Evolutionary conservation across 495 filamentous ascomycete species (phyloP), one percentile per base, ranked within the genome.

Genomic region (Astrothelium macrocarpum): DNA sequence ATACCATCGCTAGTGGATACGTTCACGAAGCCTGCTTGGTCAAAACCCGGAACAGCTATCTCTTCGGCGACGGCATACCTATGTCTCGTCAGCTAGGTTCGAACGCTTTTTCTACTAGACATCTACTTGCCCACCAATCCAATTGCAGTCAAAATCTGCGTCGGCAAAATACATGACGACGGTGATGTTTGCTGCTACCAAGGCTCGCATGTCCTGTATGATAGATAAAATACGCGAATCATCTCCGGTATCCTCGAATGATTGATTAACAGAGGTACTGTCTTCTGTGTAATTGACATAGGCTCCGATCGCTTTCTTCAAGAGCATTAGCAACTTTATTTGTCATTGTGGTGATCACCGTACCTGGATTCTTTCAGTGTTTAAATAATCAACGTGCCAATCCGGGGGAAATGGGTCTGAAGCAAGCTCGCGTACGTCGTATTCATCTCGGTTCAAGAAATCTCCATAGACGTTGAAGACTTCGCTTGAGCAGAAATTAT

Each of bases 121-220:
- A 49, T 56, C 25, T 29, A 78, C 82, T 69, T 85, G 60, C 42
- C 67, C 67, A 16, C 84, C 84, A 20, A 85, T 76, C 80, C 80
- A 83, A 65, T 84, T 84, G 78, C 82, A 84, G 72, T 81, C 84
- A 71, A 81, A 87, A 69, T 87, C 60, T 63, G 82, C 83, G 71
- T 87, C 85, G 14, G 84, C 84, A 39, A 78, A 79, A 67, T 82
- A 85, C 73, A 84, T 73, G 49, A 76, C 75, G 0, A 85, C 79
- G 23, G 78, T 80, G 32, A 85, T 71, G 23, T 76, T 77, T 23
- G 76, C 76, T 4, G 77, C 64, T 18, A 87, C 45, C 32, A 87
- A 70, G 58, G 76, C 75, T 26, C 71, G 69, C 45, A 84, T 69
- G 29, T 75, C 82, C 59, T 80, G 75, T 31, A 82, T 76, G 0